Percentiles rank a stretch among this genome's conserved stretches.
Conservation (phyloP, 192 early-diverging fungal genomes). For the Backusella liffmaniae region DNA sequence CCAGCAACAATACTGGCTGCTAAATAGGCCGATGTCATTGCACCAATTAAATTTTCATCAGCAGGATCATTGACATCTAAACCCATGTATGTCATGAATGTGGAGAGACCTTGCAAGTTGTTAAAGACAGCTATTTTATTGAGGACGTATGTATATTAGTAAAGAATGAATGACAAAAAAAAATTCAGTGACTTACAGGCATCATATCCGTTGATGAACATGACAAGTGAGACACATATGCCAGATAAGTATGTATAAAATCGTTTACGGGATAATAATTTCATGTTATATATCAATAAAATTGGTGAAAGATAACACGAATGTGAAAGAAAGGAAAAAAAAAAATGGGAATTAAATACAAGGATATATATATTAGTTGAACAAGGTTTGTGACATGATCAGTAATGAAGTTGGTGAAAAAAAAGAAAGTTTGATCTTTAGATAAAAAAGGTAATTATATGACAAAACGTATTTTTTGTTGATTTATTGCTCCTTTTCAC, state of each 20-base stretch:
- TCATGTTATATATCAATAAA: background rate
- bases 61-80: background rate
- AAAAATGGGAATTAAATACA: background rate
- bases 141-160: background rate
- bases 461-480: background rate
- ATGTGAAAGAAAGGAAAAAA: background rate
- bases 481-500: background rate
- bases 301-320: conserved; percentile 3
- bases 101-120: conserved; percentile 14
- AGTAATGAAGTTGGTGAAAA: background rate
- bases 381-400: conserved; percentile 8
- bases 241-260: conserved; percentile 15
- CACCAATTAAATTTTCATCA: conserved; percentile 21
- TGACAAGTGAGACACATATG: conserved; percentile 15
- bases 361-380: background rate
- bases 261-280: conserved; percentile 3
- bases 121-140: conserved; percentile 22
- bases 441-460: conserved; percentile 4
- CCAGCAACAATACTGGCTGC: conserved; percentile 22
- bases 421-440: conserved; percentile 3
- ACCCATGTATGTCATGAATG: conserved; percentile 4
- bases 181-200: conserved; percentile 8
- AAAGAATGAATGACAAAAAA: no score
- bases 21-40: conserved; percentile 16
- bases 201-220: conserved; percentile 31